These are phyloP conservation scores for Leccinum imitatum DNA, from an alignment of 768 basidiomycete species.

Conservation along the genomic window DNA sequence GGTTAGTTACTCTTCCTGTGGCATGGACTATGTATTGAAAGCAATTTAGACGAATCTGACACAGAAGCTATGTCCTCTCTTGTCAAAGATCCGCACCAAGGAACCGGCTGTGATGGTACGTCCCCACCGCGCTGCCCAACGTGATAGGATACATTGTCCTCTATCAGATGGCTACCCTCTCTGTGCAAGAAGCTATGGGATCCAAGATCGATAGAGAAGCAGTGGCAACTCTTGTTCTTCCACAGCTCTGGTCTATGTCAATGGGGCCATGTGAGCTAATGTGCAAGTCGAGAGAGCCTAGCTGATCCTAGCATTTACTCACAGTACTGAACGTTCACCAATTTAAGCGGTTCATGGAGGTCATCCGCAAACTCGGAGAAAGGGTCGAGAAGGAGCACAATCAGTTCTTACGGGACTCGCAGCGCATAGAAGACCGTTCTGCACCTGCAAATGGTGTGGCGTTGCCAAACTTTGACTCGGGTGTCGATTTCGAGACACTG, in stretches of 20 bases:
- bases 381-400: conserved; percentile 92
- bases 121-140: background rate
- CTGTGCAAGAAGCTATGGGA: conserved; percentile 96
- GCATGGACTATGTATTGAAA: background rate
- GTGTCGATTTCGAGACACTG: conserved; percentile 83
- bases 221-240: conserved; percentile 83
- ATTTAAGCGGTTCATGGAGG: conserved; percentile 90
- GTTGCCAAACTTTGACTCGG: conserved; percentile 39
- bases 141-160: conserved; percentile 3
- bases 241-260: conserved; percentile 96
- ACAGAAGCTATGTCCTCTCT: conserved; percentile 90
- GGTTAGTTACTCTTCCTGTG: conserved; percentile 37
- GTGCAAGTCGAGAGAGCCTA: background rate
- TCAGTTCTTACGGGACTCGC: conserved; percentile 90
- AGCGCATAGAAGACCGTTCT: conserved; percentile 81
- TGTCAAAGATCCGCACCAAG: conserved; percentile 94
- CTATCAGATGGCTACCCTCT: conserved; percentile 77
- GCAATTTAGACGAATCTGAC: conserved; percentile 73
- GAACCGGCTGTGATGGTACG: conserved; percentile 91
- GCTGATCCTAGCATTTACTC: conserved; percentile 5
- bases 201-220: conserved; percentile 92
- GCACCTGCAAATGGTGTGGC: conserved; percentile 44
- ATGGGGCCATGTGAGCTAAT: conserved; percentile 80
- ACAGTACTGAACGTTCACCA: conserved; percentile 80
- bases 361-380: conserved; percentile 72